These are phyloP conservation scores for Talaromyces amestolkiae DNA, from an alignment of 2,329 filamentous ascomycete genomes.

Conservation along the genomic window DNA sequence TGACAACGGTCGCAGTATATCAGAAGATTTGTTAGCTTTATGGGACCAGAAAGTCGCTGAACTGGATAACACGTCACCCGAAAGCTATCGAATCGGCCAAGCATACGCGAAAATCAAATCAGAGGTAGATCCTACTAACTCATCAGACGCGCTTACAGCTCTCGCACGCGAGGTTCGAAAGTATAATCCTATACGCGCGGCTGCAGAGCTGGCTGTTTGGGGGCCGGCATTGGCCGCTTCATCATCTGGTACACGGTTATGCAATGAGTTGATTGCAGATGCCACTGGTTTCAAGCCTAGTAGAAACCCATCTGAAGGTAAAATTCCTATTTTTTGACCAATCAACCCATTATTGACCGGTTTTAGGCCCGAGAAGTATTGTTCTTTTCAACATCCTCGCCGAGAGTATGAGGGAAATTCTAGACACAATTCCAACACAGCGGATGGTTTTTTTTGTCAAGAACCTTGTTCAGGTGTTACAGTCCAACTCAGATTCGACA, in stretches of 20 bases:
- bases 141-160: constrained; percentile 32
- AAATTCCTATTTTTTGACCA: neutral
- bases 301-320: constrained; percentile 44
- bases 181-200: constrained; percentile 47
- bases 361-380: constrained; percentile 48
- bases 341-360: constrained; percentile 19
- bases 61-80: constrained; percentile 31
- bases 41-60: constrained; percentile 39
- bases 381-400: constrained; percentile 56
- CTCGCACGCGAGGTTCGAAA: constrained; percentile 37
- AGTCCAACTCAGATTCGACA: constrained; percentile 53
- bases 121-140: constrained; percentile 31
- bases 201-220: constrained; percentile 50
- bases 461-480: constrained; percentile 70
- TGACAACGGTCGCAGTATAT: constrained; percentile 23
- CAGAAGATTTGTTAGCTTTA: constrained; percentile 27
- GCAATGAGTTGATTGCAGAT: constrained; percentile 61
- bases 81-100: constrained; percentile 41
- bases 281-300: constrained; percentile 54
- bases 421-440: constrained; percentile 53
- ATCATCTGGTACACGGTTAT: constrained; percentile 51
- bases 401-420: constrained; percentile 47
- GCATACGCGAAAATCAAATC: constrained; percentile 41
- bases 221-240: constrained; percentile 50
- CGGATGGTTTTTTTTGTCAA: constrained; percentile 79